These are phyloP conservation scores for Colletotrichum destructivum DNA, from an alignment of 2,329 filamentous ascomycete genomes.

Conservation along the genomic window DNA sequence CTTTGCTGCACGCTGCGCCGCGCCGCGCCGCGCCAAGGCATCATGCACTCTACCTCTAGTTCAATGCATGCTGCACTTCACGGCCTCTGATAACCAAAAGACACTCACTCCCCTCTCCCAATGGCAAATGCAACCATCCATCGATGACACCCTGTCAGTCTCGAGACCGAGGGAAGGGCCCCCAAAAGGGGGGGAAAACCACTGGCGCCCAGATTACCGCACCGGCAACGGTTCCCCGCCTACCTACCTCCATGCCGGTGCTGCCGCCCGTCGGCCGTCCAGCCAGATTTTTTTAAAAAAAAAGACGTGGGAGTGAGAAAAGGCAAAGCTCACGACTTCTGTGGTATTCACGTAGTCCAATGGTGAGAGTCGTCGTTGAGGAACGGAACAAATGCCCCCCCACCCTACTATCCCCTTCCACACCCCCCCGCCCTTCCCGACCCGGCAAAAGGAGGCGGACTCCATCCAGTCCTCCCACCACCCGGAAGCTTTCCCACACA, in stretches of 20 bases:
- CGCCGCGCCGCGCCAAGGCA: background rate
- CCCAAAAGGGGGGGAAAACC: background rate
- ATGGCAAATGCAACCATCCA: background rate
- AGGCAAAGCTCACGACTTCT: background rate
- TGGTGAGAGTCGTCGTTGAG: too few species aligned
- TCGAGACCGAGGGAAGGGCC: background rate
- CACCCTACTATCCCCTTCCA: background rate
- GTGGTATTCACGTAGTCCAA: too few species aligned
- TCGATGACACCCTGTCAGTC: too few species aligned
- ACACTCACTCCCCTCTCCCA: too few species aligned
- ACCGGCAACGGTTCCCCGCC: constrained; percentile 2
- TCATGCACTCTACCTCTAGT: background rate
- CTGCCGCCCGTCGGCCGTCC: background rate
- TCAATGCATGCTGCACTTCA: background rate
- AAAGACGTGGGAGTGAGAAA: too few species aligned
- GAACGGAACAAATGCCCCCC: background rate
- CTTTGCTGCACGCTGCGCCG: constrained; percentile 5
- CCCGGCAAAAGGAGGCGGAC: background rate
- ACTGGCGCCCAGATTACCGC: background rate
- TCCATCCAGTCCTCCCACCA: background rate
- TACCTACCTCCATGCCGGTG: too few species aligned
- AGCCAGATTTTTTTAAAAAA: too few species aligned
- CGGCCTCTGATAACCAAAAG: background rate
- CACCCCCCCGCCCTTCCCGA: background rate
- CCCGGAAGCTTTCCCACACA: background rate